phyloP scores from a whole-genome alignment of 176 grass and related monocot genomes.

The Miscanthus lutarioriparius region DNA sequence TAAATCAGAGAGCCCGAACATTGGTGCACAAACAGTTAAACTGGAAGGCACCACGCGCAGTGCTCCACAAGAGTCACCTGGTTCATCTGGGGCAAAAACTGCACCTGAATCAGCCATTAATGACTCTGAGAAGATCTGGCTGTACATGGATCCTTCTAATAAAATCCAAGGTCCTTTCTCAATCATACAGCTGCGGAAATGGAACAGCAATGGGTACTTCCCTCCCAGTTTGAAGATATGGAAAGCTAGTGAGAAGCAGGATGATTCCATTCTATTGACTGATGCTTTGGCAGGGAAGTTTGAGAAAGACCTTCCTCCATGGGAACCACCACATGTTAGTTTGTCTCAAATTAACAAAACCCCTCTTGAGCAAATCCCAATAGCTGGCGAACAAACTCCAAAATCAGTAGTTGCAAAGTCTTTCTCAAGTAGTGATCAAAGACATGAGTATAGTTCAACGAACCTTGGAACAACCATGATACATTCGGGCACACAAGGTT shows the following conservation, averaged over 20 bases:
- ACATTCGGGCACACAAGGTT: conserved; percentile 46
- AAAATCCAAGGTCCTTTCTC: conserved; percentile 98
- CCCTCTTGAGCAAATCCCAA: conserved; percentile 28
- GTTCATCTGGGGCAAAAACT: conserved; percentile 32
- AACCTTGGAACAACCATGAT: conserved; percentile 42
- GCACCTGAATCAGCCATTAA: conserved; percentile 39
- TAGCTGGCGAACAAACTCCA: conserved; percentile 35
- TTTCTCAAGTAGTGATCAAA: conserved; percentile 39
- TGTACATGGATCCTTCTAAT: conserved; percentile 79
- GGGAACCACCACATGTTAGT: conserved; percentile 48
- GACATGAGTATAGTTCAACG: conserved; percentile 24
- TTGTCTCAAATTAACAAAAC: conserved; percentile 40
- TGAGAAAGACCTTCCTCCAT: conserved; percentile 73
- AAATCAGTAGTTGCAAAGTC: conserved; percentile 41
- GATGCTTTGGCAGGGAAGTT: conserved; percentile 91
- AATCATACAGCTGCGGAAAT: conserved; percentile 87
- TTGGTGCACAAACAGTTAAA: conserved; percentile 36
- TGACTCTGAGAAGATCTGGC: conserved; percentile 93
- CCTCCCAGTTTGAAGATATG: conserved; percentile 85
- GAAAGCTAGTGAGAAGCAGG: conserved; percentile 78
- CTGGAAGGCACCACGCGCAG: conserved; percentile 27
- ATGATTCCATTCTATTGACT: conserved; percentile 77
- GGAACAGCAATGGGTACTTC: conserved; percentile 89
- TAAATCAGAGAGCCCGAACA: conserved; percentile 42
- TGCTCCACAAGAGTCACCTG: conserved; percentile 38